Evolutionary conservation across 2,329 filamentous ascomycete species (phyloP), one percentile per base, ranked within the genome.

Genomic region (Monosporascus sp.): DNA sequence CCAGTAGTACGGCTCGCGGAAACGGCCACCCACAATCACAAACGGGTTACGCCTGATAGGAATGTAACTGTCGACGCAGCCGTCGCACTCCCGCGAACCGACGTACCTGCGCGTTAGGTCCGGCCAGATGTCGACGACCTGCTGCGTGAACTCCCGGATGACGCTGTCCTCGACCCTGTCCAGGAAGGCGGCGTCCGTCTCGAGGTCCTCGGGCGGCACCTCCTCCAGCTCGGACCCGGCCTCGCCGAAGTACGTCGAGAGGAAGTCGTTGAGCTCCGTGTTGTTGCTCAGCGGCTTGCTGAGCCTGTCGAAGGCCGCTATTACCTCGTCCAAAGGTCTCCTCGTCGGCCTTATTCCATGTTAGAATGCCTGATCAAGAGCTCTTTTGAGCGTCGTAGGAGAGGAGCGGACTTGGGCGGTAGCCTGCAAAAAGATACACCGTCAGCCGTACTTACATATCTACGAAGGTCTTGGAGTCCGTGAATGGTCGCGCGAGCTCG

Each of bases 1-100:
- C 84, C 84, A 88, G 66, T 88, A 88, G 64, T 88, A 88, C 2
- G 82, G 78, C 67, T 88, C 85, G 37, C 84, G 75, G 72, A 88
- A 88, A 31, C 85, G 81, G n/a, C 85, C 84, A 14, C 84, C 84
- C 3, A 84, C 84, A 17, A 88, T 78, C n/a, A 88, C 83, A 61
- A 88, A 88, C 3, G 83, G 31, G 31, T 35, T 84, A 53, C 82
- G 79, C 61, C 85, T 85, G 54, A 88, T 65, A 6, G 83, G 81
- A 52, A 88, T 81, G 68, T 85, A 87, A 64, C 83, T 87, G 60
- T 78, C 77, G 37, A 83, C 82, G 56, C 84, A 88, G 37, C 75
- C 75, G 8, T 74, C 71, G 71, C 84, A 87, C 59, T 77, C 78
- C 24, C 64, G 63, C n/a, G 72, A 65, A 50, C 77, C 76, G 15